Conservation (phyloP, 306 rosid species). For the Lagenaria siceraria region DNA sequence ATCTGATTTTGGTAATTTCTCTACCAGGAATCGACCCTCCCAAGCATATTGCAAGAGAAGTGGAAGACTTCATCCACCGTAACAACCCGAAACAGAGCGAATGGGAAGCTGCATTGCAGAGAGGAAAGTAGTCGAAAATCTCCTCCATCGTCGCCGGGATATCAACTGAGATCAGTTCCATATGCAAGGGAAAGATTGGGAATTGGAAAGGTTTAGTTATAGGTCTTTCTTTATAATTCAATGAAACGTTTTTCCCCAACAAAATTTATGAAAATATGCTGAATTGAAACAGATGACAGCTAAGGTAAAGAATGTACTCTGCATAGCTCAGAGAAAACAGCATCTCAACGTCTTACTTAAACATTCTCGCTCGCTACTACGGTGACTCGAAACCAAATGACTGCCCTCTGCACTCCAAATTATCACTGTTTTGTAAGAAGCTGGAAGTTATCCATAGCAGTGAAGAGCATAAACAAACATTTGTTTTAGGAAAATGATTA, state of each 20-base stretch:
- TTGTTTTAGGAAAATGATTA: not conserved
- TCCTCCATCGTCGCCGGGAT: slow-evolving; percentile 40
- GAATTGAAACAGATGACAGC: slow-evolving; percentile 47
- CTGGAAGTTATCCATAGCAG: not conserved
- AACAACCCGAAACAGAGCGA: slow-evolving; percentile 57
- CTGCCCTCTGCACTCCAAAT: not conserved
- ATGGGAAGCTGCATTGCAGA: slow-evolving; percentile 46
- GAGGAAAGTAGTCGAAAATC: slow-evolving; percentile 55
- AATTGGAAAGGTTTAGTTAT: slow-evolving; percentile 50
- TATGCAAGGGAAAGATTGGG: slow-evolving; percentile 53
- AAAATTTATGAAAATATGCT: not conserved
- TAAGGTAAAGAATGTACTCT: slow-evolving; percentile 42
- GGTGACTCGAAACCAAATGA: slow-evolving; percentile 22
- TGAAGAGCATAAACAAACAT: not conserved
- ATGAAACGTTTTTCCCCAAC: not conserved
- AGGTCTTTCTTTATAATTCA: not conserved
- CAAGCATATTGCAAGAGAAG: slow-evolving; percentile 33
- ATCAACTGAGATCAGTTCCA: slow-evolving; percentile 55
- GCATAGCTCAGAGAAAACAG: slow-evolving; percentile 53
- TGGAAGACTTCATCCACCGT: slow-evolving; percentile 36
- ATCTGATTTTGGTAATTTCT: not conserved
- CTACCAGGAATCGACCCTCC: slow-evolving; percentile 73
- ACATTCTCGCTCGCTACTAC: slow-evolving; percentile 69
- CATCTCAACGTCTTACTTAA: slow-evolving; percentile 39
- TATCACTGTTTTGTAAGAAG: not conserved